Evolutionary conservation across 2,329 filamentous ascomycete genomes (phyloP).

Genomic region (Cladosporium sp.): DNA sequence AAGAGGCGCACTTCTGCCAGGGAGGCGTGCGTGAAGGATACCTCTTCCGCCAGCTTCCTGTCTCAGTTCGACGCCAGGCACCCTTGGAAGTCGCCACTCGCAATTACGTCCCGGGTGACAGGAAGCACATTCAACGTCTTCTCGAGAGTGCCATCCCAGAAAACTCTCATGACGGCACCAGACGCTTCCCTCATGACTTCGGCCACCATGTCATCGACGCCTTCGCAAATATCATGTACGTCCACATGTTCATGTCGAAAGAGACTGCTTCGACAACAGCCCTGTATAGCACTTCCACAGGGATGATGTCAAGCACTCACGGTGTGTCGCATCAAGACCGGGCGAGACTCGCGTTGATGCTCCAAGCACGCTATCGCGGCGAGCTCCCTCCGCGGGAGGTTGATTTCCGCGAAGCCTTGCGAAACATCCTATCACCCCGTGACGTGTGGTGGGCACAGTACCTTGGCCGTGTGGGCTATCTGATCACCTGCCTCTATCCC

Average conservation of each 20-base stretch:
- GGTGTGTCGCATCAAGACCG: conserved; percentile 73
- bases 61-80: conserved; percentile 55
- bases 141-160: conserved; percentile 45
- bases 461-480: conserved; percentile 59
- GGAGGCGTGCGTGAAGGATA: conserved; percentile 85
- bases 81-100: conserved; percentile 64
- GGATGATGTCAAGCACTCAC: conserved; percentile 62
- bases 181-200: conserved; percentile 31
- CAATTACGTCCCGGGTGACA: conserved; percentile 44
- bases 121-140: conserved; percentile 14
- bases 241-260: conserved; percentile 46
- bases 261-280: conserved; percentile 63
- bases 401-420: conserved; percentile 55
- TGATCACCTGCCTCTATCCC: conserved; percentile 64
- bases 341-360: conserved; percentile 68
- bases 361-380: conserved; percentile 74
- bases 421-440: conserved; percentile 53
- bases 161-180: conserved; percentile 50
- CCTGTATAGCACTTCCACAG: conserved; percentile 69
- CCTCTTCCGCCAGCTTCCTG: conserved; percentile 67
- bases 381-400: conserved; percentile 61
- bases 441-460: conserved; percentile 67
- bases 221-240: conserved; percentile 61
- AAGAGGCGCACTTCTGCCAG: conserved; percentile 78
- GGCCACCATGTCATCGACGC: conserved; percentile 51